Evolutionary conservation across 2,329 filamentous ascomycete genomes (phyloP).

Genomic region (Ilyonectria sp.): DNA sequence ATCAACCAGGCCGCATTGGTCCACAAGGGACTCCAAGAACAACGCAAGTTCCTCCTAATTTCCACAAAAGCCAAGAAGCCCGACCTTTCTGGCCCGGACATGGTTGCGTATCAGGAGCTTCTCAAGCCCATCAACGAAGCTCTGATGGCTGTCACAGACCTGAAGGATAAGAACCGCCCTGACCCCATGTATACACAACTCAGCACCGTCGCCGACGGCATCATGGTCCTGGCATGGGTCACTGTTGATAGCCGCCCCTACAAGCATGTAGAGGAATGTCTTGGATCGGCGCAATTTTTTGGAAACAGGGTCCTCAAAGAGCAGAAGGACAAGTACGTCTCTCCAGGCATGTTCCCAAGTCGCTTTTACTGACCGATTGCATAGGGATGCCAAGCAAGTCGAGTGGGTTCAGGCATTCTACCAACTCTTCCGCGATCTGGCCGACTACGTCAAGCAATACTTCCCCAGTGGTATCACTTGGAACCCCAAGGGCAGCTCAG

Average conservation of each 20-base stretch:
- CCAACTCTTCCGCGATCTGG: slow-evolving; percentile 86
- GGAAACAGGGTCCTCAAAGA: slow-evolving; percentile 95
- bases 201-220: slow-evolving; percentile 90
- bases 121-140: slow-evolving; percentile 90
- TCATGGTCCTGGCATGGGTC: slow-evolving; percentile 92
- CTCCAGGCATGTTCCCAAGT: neutral
- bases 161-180: slow-evolving; percentile 86
- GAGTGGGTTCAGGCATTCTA: slow-evolving; percentile 97
- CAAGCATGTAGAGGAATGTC: slow-evolving; percentile 87
- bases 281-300: slow-evolving; percentile 91
- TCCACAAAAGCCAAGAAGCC: slow-evolving; percentile 95
- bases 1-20: slow-evolving; percentile 65
- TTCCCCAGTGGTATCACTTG: slow-evolving; percentile 86
- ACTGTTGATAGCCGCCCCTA: slow-evolving; percentile 85
- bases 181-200: slow-evolving; percentile 85
- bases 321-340: slow-evolving; percentile 77
- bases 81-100: slow-evolving; percentile 73
- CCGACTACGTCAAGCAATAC: slow-evolving; percentile 87
- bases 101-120: slow-evolving; percentile 80
- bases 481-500: slow-evolving; percentile 85
- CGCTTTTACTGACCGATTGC: slow-evolving; percentile 16
- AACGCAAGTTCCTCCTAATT: slow-evolving; percentile 90
- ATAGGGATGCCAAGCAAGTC: slow-evolving; percentile 82
- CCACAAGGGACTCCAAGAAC: slow-evolving; percentile 80
- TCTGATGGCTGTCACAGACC: slow-evolving; percentile 82